Evolutionary conservation across 441 rosid genomes (phyloP).

Genomic region (Theobroma grandiflorum): DNA sequence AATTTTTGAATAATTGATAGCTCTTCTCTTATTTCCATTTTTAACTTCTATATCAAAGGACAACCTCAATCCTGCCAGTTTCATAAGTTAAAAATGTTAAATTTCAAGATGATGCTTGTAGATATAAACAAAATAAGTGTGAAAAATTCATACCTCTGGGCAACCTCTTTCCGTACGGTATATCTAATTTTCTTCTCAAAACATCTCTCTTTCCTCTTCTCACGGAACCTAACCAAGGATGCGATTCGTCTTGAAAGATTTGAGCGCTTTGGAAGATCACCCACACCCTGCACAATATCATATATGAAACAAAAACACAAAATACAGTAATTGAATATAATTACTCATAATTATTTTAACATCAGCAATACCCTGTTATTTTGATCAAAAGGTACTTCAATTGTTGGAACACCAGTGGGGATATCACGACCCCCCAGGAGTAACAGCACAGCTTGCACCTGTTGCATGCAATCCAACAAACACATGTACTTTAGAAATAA

Average conservation of each 20-base stretch:
- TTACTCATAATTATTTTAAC: conserved; percentile 5
- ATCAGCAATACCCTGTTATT: conserved; percentile 52
- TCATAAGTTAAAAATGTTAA: conserved; percentile 1
- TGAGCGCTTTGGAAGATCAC: conserved; percentile 58
- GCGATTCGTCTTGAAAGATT: conserved; percentile 76
- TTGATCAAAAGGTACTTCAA: conserved; percentile 55
- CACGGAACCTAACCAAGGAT: conserved; percentile 79
- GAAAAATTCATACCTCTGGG: conserved; percentile 56
- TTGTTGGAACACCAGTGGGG: conserved; percentile 61
- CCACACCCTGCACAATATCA: conserved; percentile 46
- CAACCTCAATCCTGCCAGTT: not conserved
- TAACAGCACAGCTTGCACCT: conserved; percentile 83
- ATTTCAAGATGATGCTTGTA: not conserved
- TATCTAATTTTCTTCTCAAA: conserved; percentile 88
- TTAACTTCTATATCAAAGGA: conserved; percentile 15
- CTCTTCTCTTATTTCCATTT: not conserved
- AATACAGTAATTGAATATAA: conserved; percentile 14
- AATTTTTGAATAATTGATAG: not conserved
- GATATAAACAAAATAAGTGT: not conserved
- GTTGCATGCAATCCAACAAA: conserved; percentile 30
- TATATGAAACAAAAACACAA: conserved; percentile 29
- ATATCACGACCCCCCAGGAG: conserved; percentile 66
- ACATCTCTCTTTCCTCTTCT: conserved; percentile 82
- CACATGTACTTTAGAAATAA: conserved; percentile 10
- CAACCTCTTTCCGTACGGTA: conserved; percentile 78